Evolutionary conservation across 1,139 yeast species (phyloP).

Genomic region (Kazachstania sp.): DNA sequence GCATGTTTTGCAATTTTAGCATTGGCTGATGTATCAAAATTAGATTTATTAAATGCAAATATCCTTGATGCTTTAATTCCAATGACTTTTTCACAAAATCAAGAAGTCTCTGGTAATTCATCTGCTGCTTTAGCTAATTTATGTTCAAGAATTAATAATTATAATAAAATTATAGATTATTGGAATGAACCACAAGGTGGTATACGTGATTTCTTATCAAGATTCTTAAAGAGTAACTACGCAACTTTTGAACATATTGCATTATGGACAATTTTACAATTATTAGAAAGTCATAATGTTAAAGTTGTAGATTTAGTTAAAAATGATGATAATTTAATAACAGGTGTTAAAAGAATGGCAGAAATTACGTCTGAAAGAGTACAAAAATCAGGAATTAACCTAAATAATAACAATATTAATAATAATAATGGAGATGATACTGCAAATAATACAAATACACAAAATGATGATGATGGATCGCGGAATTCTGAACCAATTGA

Average conservation of each 20-base stretch:
- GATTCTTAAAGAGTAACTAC: conserved; percentile 76
- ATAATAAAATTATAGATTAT: conserved; percentile 65
- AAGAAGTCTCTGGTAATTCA: conserved; percentile 96
- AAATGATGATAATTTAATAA: conserved; percentile 48
- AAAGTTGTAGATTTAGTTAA: conserved; percentile 60
- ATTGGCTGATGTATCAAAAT: conserved; percentile 87
- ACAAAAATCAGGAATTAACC: conserved; percentile 23
- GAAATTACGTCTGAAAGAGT: conserved; percentile 32
- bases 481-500: conserved; percentile 34
- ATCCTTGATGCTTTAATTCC: conserved; percentile 87
- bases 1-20: conserved; percentile 98
- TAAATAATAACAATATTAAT: conserved; percentile 10
- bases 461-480: conserved; percentile 31
- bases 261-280: conserved; percentile 90
- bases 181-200: conserved; percentile 85
- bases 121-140: conserved; percentile 97
- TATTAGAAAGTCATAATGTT: conserved; percentile 76
- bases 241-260: conserved; percentile 99
- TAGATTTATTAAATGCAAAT: conserved; percentile 73
- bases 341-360: conserved; percentile 47
- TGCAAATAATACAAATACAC: conserved; percentile 12
- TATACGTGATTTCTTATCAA: conserved; percentile 69
- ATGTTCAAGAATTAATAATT: conserved; percentile 74
- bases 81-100: conserved; percentile 75
- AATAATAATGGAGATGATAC: conserved; percentile 10